These are phyloP conservation scores for Aegilops tauschii DNA, from an alignment of 176 grass and related monocot species.

Conservation along the genomic window DNA sequence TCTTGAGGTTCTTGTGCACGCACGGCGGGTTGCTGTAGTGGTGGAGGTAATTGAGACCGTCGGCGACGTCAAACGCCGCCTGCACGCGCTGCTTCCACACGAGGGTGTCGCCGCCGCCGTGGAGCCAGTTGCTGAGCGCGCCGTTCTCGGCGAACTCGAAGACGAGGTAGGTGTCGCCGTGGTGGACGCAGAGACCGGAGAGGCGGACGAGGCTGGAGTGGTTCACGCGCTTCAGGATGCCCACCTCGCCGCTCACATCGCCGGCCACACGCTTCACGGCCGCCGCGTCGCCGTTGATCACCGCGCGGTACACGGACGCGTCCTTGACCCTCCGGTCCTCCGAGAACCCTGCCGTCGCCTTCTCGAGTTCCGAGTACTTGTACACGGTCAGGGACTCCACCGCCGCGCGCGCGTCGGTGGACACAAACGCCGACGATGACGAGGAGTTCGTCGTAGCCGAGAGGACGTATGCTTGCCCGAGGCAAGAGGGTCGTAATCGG, in stretches of 20 bases:
- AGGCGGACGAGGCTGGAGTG: constrained; percentile 69
- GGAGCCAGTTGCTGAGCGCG: constrained; percentile 74
- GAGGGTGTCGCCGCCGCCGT: background rate
- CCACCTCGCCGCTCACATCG: constrained; percentile 69
- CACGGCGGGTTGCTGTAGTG: constrained; percentile 67
- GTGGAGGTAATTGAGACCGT: constrained; percentile 82
- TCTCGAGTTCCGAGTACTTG: constrained; percentile 60
- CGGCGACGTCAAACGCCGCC: constrained; percentile 59
- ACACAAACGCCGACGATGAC: constrained; percentile 15
- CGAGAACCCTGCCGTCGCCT: constrained; percentile 54
- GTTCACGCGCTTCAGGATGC: constrained; percentile 70
- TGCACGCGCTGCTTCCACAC: constrained; percentile 65
- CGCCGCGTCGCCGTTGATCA: constrained; percentile 73
- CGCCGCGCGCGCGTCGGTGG: constrained; percentile 41
- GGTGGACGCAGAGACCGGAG: constrained; percentile 71
- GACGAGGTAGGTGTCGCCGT: constrained; percentile 69
- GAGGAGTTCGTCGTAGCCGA: background rate
- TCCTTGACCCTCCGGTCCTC: constrained; percentile 44
- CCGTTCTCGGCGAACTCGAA: constrained; percentile 70
- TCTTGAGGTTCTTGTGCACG: constrained; percentile 84
- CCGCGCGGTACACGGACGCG: constrained; percentile 58
- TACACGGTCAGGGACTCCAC: constrained; percentile 69
- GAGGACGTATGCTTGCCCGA: constrained; percentile 16
- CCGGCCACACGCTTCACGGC: constrained; percentile 70
- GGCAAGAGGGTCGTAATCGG: constrained; percentile 29